A percentile compares a stretch with the other conserved stretches of the same genome.
Conservation (phyloP, 129 eudicot genomes). For the carrot (Daucus carota) region DH1_v3.0 NC_030381.2:33260001-33260500, state of each 20-base stretch:
- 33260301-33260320: background rate
- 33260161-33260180: slow-evolving; percentile 40
- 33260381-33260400: background rate
- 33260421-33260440: background rate
- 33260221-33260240: background rate
- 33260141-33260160: slow-evolving; percentile 32
- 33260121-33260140: slow-evolving; percentile 32
- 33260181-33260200: slow-evolving; percentile 19
- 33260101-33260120: slow-evolving; percentile 8
- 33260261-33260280: background rate
- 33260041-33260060: slow-evolving; percentile 43
- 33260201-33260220: background rate
- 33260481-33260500: background rate
- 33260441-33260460: background rate
- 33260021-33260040: slow-evolving; percentile 63
- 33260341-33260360: background rate
- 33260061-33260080: slow-evolving; percentile 9
- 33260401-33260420: background rate
- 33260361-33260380: background rate
- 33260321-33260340: background rate
- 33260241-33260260: background rate
- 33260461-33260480: background rate
- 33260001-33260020: slow-evolving; percentile 67
- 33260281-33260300: background rate
- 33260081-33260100: background rate